phyloP scores from a whole-genome alignment of 116 monocot genomes.

The Thalassia testudinum region DNA sequence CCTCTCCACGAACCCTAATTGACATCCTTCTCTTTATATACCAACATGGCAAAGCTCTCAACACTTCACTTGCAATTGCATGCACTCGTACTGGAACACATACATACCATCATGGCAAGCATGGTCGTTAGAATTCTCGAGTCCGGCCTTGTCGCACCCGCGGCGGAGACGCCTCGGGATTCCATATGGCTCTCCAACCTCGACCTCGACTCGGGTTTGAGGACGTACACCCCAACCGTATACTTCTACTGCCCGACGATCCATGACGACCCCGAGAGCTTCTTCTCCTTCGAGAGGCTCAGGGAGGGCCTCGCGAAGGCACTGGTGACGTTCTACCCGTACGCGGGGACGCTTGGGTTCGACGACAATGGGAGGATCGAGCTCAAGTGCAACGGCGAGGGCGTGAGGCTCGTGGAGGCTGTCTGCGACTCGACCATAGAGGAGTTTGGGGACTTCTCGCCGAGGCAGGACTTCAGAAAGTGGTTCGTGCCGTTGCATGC shows the following conservation, averaged over 20 bases:
- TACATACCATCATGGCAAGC: background rate
- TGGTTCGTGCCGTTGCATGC: constrained; percentile 6
- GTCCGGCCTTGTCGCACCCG: constrained; percentile 1
- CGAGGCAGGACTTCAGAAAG: constrained; percentile 10
- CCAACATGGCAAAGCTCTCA: no score
- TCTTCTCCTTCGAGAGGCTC: constrained; percentile 7
- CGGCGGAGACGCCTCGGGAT: constrained; percentile 4
- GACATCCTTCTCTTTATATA: no score
- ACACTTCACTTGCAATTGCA: no score
- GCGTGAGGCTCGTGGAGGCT: constrained; percentile 18
- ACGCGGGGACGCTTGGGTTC: constrained; percentile 30
- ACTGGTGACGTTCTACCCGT: constrained; percentile 29
- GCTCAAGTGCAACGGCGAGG: constrained; percentile 48
- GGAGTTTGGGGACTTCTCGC: constrained; percentile 20
- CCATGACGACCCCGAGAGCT: background rate
- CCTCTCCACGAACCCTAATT: no score
- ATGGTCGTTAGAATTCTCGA: constrained; percentile 1
- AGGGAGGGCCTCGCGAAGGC: constrained; percentile 18
- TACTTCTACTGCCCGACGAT: constrained; percentile 1
- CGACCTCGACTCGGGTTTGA: background rate
- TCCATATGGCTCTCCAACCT: constrained; percentile 11
- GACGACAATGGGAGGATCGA: constrained; percentile 21
- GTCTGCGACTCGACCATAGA: constrained; percentile 16
- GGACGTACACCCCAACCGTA: background rate
- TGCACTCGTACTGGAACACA: no score